Conservation (phyloP, 169 alveolate species). For the Babesia sp. region DNA sequence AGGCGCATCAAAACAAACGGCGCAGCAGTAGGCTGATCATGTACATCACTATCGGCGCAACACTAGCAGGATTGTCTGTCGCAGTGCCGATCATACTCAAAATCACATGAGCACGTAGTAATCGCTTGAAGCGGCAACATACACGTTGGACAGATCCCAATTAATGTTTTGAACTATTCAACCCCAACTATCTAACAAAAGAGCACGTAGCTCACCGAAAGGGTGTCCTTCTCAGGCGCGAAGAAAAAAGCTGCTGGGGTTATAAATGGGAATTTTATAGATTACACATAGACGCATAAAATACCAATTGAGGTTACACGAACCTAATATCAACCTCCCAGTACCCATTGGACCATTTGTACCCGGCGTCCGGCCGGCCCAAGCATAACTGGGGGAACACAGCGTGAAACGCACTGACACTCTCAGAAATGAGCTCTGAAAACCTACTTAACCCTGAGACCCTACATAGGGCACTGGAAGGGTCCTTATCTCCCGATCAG, state of each 20-base stretch:
- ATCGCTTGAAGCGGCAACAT: too few relatives aligned
- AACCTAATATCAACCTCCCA: too few relatives aligned
- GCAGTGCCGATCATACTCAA: constrained; percentile 54
- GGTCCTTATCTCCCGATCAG: constrained; percentile 44
- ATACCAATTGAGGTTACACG: too few relatives aligned
- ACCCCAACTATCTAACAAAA: too few relatives aligned
- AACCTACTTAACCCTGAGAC: constrained; percentile 52
- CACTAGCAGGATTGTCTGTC: constrained; percentile 35
- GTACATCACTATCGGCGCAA: constrained; percentile 64
- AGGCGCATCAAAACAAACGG: constrained; percentile 62
- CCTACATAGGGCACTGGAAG: constrained; percentile 62
- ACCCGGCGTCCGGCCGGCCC: not conserved
- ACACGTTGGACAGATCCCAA: too few relatives aligned
- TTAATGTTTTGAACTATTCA: too few relatives aligned
- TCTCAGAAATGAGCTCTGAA: constrained; percentile 46
- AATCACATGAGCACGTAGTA: constrained; percentile 13
- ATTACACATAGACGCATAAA: too few relatives aligned
- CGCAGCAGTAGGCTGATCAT: constrained; percentile 62
- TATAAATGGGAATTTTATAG: too few relatives aligned
- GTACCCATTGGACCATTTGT: too few relatives aligned
- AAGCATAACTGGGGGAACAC: not conserved
- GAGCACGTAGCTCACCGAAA: too few relatives aligned
- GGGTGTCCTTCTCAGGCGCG: too few relatives aligned
- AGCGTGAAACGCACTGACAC: not conserved
- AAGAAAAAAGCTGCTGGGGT: too few relatives aligned